Base-by-base conservation (phyloP, 2,329 filamentous ascomycete genomes). In the Sclerotinia trifoliorum region DNA sequence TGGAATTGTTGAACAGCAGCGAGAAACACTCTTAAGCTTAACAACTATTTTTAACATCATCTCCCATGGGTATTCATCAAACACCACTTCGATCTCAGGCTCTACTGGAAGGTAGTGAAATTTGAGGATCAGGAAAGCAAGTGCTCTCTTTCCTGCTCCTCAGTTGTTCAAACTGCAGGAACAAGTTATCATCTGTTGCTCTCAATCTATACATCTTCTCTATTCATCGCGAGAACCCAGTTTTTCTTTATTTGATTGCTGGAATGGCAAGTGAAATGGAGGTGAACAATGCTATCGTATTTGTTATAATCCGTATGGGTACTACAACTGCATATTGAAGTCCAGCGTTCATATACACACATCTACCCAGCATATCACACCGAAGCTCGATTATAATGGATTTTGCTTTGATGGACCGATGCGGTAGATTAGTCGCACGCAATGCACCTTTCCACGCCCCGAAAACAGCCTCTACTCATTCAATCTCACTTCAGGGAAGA, bases 401-500 rank as follows among this genome's bases (percentile, higher is more conserved):
- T 49, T 19, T 24, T 24, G 29, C 26, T 15, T 17, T 24, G 6
- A 10, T n/a, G 2, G 15, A 52, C 17, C 11, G 19, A n/a, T 19
- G 17, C 26, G 24, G 13, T 49, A 21, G 39, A 8, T 13, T 60
- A 15, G 52, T 42, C 11, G 64, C 52, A 21, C 2, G 10, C 17
- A 66, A 66, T 60, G 52, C 64, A 17, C 52, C 64, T 35, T 35
- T 35, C 15, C 52, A 66, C 32, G 24, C 17, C 3, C 51, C 26
- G n/a, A 4, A 57, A 57, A 57, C 35, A 66, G 35, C 62, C 17
- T 65, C 62, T 44, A 5, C 49, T 1, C 4, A 44, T 57, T 65
- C 62, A 35, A 57, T 66, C 19, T 60, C 51, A 35, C 39, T 21
- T 8, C 51, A 66, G 39, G 54, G 64, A 24, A 66, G 19, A 29